These are phyloP conservation scores for Cydonia oblonga DNA, from an alignment of 331 rosid species.

Conservation along the genomic window DNA sequence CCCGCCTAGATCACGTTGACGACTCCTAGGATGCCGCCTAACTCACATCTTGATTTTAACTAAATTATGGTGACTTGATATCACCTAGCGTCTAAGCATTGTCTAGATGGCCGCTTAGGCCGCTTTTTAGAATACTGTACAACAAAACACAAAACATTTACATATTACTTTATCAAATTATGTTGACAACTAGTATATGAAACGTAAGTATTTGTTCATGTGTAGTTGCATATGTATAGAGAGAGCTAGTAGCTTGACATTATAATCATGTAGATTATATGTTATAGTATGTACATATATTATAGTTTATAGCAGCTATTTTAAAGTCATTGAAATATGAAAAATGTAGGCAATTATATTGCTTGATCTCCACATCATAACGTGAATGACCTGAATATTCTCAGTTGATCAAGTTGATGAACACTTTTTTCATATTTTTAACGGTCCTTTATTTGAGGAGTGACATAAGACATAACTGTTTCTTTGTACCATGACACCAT, in stretches of 20 bases:
- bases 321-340: neutral
- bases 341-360: neutral
- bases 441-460: neutral
- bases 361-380: neutral
- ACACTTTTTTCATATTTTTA: neutral
- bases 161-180: neutral
- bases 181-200: neutral
- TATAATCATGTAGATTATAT: neutral
- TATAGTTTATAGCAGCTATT: neutral
- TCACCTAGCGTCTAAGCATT: too few species aligned
- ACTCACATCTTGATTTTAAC: too few species aligned
- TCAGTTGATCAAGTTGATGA: neutral
- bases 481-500: slow-evolving; percentile 4
- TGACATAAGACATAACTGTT: slow-evolving; percentile 14
- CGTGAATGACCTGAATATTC: neutral
- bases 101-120: too few species aligned
- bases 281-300: neutral
- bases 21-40: too few species aligned
- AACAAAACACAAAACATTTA: neutral
- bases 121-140: too few species aligned
- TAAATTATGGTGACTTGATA: too few species aligned
- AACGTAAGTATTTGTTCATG: neutral
- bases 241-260: neutral
- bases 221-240: neutral
- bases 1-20: too few species aligned